Evolutionary conservation across 192 early-diverging fungal genomes (phyloP), one percentile per base, ranked within the genome.

Genomic region (Entomortierella chlamydospora): DNA sequence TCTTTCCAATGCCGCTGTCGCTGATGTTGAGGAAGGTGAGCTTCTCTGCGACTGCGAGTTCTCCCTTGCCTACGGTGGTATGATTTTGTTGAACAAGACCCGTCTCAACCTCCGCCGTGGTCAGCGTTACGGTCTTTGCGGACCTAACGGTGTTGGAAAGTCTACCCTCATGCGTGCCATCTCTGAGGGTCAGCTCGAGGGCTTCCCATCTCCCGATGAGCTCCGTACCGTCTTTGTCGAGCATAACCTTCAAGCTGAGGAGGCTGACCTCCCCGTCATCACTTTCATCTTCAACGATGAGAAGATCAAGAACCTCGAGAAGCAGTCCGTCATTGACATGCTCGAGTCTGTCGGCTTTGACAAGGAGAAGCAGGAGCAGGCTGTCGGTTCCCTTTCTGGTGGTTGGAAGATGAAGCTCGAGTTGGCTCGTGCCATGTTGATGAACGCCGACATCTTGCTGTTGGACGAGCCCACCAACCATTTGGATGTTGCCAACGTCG

Each of bases 331-430:
- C 53, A 68, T 64, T 54, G 65, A 72, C 34, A 82, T 85, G 72
- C 84, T 95, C 42, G 70, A 73, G 56, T 80, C 82, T 51, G 87
- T 92, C 73, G 91, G 91, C 51, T 95, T 95, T 85, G 91, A 89
- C 55, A 77, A 84, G 55, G 82, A 82, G 81, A 84, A 90, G 66
- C 85, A 84, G 64, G 82, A 83, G 39, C 86, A 91, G 79, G 70
- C 89, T 62, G 90, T 95, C 82, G 90, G 89, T 71, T 84, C 87
- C 50, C 90, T 95, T 23, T 91, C 91, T 72, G 93, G 93, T 85
- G 93, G 93, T 79, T 95, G 93, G 93, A 92, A 93, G 84, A 95
- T 95, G 94, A 94, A 93, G 90, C 85, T 94, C 52, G 92, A 89
- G 83, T 88, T 95, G 79, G 93, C 93, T 20, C 91, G 92, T 86